Evolutionary conservation across 2,329 filamentous ascomycete species (phyloP).

Genomic region (Teratosphaeria destructans): DNA sequence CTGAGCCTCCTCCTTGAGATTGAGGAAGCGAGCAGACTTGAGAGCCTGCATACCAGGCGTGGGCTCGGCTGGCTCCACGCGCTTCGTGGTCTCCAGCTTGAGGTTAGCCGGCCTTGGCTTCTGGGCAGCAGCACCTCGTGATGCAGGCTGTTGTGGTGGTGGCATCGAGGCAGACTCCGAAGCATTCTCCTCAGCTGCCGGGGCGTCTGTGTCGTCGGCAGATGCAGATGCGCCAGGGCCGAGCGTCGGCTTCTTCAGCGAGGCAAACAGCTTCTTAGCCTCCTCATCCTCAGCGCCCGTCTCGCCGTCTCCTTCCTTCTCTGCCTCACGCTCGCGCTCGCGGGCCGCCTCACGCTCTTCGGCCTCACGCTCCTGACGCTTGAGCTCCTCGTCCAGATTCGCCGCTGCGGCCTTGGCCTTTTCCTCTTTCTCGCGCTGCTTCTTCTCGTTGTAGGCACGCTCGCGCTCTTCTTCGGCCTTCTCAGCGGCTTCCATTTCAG

Average conservation of each 20-base stretch:
- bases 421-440: constrained; percentile 47
- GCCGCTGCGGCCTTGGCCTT: constrained; percentile 42
- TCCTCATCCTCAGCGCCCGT: constrained; percentile 19
- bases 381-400: constrained; percentile 43
- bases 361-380: constrained; percentile 39
- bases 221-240: constrained; percentile 33
- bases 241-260: constrained; percentile 39
- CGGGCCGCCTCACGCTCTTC: constrained; percentile 37
- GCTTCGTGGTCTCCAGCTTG: constrained; percentile 78
- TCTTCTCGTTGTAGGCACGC: constrained; percentile 64
- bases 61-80: constrained; percentile 81
- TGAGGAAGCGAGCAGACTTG: constrained; percentile 80
- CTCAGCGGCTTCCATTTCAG: constrained; percentile 44
- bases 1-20: constrained; percentile 59
- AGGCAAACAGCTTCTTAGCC: constrained; percentile 37
- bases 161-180: constrained; percentile 17
- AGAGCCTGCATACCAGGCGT: constrained; percentile 89
- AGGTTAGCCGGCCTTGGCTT: constrained; percentile 80
- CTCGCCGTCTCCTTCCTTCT: constrained; percentile 12
- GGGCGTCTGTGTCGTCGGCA: constrained; percentile 25
- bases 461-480: constrained; percentile 50
- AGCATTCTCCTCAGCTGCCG: constrained; percentile 30
- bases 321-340: constrained; percentile 25
- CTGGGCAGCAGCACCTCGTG: constrained; percentile 36
- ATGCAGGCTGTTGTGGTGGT: constrained; percentile 9